phyloP scores from a whole-genome alignment of 495 filamentous ascomycete genomes.

The Lasiosphaeris hirsuta region DNA sequence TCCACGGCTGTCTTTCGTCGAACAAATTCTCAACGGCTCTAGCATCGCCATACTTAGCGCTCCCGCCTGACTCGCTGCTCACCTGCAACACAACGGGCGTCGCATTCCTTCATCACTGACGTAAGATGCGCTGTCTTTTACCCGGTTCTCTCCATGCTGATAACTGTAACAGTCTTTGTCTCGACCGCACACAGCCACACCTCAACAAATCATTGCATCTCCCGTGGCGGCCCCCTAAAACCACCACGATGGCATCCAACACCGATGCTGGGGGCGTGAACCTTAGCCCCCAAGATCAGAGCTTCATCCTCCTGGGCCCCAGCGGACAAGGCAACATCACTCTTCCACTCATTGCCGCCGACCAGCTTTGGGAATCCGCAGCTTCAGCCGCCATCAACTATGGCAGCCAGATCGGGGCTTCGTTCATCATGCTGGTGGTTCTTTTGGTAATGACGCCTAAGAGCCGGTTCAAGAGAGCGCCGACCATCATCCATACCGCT shows the following conservation, averaged over 20 bases:
- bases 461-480: constrained; percentile 17
- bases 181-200: too few relatives aligned
- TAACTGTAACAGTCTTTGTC: too few relatives aligned
- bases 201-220: neutral
- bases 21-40: too few relatives aligned
- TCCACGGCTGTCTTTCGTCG: too few relatives aligned
- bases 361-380: constrained; percentile 40
- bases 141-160: too few relatives aligned
- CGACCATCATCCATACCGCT: constrained; percentile 25
- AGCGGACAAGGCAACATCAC: constrained; percentile 30
- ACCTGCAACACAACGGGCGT: too few relatives aligned
- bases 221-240: neutral
- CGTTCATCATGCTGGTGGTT: constrained; percentile 61
- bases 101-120: too few relatives aligned
- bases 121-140: too few relatives aligned
- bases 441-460: constrained; percentile 44
- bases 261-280: neutral
- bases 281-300: constrained; percentile 2
- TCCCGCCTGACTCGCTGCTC: too few relatives aligned
- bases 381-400: constrained; percentile 63
- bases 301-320: neutral
- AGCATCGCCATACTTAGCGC: too few relatives aligned
- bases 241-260: neutral
- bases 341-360: constrained; percentile 48
- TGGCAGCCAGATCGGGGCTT: constrained; percentile 70